Evolutionary conservation across 495 filamentous ascomycete genomes (phyloP), one percentile per base, ranked within the genome.

Genomic region (Emericellopsis terricola): DNA sequence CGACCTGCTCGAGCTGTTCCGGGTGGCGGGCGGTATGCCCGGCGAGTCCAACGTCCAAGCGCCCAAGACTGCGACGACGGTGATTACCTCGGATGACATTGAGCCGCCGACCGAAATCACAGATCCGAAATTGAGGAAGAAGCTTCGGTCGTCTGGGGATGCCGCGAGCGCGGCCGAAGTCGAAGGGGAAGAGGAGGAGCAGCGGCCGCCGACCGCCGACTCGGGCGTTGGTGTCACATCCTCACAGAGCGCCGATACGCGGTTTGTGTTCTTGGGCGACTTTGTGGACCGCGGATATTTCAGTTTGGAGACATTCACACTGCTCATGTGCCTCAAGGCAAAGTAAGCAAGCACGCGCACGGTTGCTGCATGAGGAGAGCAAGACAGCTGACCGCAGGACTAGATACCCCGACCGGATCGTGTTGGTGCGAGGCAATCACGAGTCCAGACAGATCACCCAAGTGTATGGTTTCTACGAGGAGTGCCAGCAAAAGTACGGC

Each of bases 211-310:
- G 49, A 20, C 55, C 40, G 38, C 41, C 45, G 27, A 54, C 40
- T 45, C 40, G 29, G 40, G 49, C 13, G 47, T 62, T 42, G 56
- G 51, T 40, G 56, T 59, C 31, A 48, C 64, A 30, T 39, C 56
- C 19, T 43, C 64, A 29, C 60, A 69, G 43, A 69, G 69, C 29
- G 79, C 77, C 3, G 65, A 75, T 33, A 77, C 77, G 35, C 93
- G 94, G 49, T 97, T 89, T 50, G 74, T 97, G 20, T 97, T 97
- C 54, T 62, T 97, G 17, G 89, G 89, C 19, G 89, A 97, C 45
- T 97, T 96, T 48, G 89, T 97, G 39, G 89, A 97, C 52, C 73
- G 89, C 37, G 89, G 89, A 8, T 97, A 97, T 45, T 97, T 96
- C 60, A 93, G 83, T 55, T 60, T 97, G 42, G 89, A 97, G 61